Conservation (phyloP, 2,329 filamentous ascomycete genomes). For the Aspergillus costaricaensis region DNA sequence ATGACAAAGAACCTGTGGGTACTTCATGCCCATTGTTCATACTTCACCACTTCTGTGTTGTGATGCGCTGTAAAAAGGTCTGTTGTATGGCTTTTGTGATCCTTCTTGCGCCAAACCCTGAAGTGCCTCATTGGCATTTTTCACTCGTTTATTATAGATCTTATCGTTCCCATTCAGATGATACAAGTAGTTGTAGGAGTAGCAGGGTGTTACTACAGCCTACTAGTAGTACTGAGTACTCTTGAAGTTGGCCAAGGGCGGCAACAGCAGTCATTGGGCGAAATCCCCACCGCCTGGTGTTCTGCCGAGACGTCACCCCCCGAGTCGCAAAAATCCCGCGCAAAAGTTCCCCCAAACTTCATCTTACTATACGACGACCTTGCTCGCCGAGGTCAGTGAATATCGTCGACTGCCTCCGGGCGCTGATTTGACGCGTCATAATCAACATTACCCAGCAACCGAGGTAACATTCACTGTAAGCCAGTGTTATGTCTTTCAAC, state of each 20-base stretch:
- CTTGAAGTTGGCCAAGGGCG: neutral
- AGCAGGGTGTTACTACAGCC: too few relatives aligned
- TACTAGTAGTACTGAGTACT: too few relatives aligned
- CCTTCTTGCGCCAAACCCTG: too few relatives aligned
- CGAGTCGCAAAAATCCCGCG: slow-evolving; percentile 20
- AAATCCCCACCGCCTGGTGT: slow-evolving; percentile 17
- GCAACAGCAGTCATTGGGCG: slow-evolving; percentile 5
- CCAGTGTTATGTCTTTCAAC: slow-evolving; percentile 5
- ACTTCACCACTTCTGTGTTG: neutral
- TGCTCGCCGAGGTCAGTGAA: slow-evolving; percentile 18
- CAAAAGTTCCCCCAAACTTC: slow-evolving; percentile 6
- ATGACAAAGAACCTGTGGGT: neutral
- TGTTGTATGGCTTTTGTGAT: too few relatives aligned
- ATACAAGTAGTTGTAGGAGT: too few relatives aligned
- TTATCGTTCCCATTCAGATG: too few relatives aligned
- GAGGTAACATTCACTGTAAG: neutral
- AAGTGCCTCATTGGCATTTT: too few relatives aligned
- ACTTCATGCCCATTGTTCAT: neutral
- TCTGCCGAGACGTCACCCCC: slow-evolving; percentile 21
- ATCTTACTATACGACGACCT: slow-evolving; percentile 6
- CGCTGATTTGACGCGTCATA: slow-evolving; percentile 8
- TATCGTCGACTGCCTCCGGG: neutral
- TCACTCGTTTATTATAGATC: too few relatives aligned
- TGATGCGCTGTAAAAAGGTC: neutral
- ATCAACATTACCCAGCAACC: slow-evolving; percentile 6